Evolutionary conservation across 805 yeast genomes (phyloP), one percentile per base, ranked within the genome.

Genomic region (Brettanomyces anomalus): DNA sequence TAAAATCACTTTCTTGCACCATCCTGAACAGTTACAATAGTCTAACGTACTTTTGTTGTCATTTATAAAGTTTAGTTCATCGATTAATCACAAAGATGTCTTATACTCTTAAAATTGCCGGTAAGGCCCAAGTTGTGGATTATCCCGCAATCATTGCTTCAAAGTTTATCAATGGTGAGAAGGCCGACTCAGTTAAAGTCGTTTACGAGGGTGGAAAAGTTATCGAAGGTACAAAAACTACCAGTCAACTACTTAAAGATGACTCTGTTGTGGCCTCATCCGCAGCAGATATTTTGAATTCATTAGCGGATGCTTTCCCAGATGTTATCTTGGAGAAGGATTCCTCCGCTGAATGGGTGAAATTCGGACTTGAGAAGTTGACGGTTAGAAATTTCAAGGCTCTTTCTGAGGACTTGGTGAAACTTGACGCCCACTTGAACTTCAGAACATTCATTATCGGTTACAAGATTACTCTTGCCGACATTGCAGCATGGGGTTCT

Each of bases 401-500:
- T 55, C 73, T 90, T 46, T 73, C 93, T 34, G 74, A 70, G 36
- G 79, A 82, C 53, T 75, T 90, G 60, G 96, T 85, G 63, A 74
- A 75, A 57, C 71, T 90, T 54, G 96, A 90, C 54, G 65, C 80
- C 37, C 89, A 82, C 62, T 73, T 90, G 64, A 86, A 86, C 72
- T 77, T 85, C 71, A 77, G 96, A 59, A 76, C 96, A 6, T 89
- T 76, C 60, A 61, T 87, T 43, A 64, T 75, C 43, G 95, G 93
- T 33, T 72, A 79, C 64, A 51, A 68, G n/a, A 67, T 74, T 48
- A 68, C 94, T 13, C 62, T 79, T 36, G 93, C 95, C 42, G 98
- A 90, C 65, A 70, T 87, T 47, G 85, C 90, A 14, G 72, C 84
- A 17, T 90, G 97, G 97, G 97, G 97, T 64, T 85, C 83, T 39